Conservation (phyloP, 805 yeast species). For the Saccharomyces mikatae region DNA sequence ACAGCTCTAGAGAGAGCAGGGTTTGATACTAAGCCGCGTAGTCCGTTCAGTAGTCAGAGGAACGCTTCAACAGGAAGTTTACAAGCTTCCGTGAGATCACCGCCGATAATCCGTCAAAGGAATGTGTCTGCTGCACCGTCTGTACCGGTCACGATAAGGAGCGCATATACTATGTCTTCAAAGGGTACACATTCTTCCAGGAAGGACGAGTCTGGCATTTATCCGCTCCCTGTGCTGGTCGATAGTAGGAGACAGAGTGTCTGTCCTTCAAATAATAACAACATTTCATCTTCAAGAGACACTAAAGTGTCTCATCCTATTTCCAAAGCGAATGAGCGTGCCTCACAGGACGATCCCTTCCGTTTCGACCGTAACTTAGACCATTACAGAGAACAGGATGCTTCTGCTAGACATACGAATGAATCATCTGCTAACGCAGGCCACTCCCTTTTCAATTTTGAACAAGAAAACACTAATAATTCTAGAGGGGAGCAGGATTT, state of each 20-base stretch:
- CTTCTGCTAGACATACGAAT: not conserved
- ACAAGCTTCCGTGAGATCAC: conserved; percentile 2
- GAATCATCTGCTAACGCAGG: not conserved
- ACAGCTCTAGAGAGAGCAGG: conserved; percentile 82
- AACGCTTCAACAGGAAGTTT: conserved; percentile 8
- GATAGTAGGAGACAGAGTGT: not conserved
- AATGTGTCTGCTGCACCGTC: not conserved
- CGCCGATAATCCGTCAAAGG: not conserved
- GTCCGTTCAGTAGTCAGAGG: conserved; percentile 3
- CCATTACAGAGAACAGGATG: not conserved
- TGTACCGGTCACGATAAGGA: not conserved
- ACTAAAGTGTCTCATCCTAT: not conserved
- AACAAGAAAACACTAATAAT: not conserved
- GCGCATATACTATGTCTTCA: not conserved
- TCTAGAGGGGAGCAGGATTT: conserved; percentile 2
- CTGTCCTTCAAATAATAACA: not conserved
- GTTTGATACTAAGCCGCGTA: conserved; percentile 42
- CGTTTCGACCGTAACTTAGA: not conserved
- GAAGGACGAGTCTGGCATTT: not conserved
- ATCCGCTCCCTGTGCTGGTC: not conserved
- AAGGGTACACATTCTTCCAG: not conserved
- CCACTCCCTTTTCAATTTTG: not conserved
- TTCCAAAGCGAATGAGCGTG: not conserved
- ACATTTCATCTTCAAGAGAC: not conserved
- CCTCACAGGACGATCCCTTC: not conserved